phyloP scores from a whole-genome alignment of 371 early-diverging fungal genomes.

The Rhizopus arrhizus region DNA sequence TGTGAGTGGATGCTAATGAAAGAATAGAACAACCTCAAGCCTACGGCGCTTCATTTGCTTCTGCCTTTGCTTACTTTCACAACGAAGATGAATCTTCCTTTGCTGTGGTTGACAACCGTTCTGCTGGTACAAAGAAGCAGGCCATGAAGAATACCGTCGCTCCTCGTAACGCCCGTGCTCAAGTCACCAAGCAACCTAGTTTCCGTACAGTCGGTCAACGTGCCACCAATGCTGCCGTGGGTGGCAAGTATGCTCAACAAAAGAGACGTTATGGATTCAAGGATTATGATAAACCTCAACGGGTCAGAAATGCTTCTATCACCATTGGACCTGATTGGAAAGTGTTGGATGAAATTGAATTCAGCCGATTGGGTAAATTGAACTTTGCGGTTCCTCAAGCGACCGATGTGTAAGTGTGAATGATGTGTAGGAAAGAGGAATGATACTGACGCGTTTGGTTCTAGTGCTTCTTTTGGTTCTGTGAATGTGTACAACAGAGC shows the following conservation, averaged over 20 bases:
- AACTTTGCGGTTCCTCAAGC: constrained; percentile 77
- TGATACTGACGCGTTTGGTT: constrained; percentile 15
- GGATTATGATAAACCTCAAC: constrained; percentile 66
- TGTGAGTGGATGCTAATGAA: background rate
- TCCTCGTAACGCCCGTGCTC: constrained; percentile 39
- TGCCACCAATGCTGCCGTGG: constrained; percentile 42
- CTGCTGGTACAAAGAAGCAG: constrained; percentile 71
- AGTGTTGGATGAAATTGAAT: constrained; percentile 93
- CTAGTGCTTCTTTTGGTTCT: constrained; percentile 62
- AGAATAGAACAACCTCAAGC: constrained; percentile 71
- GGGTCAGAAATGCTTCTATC: constrained; percentile 86
- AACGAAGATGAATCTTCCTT: constrained; percentile 94
- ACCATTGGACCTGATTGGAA: constrained; percentile 89
- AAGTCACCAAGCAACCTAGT: constrained; percentile 30
- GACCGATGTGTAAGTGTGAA: constrained; percentile 69
- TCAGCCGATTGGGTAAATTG: constrained; percentile 83
- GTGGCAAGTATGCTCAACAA: constrained; percentile 51
- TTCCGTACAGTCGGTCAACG: constrained; percentile 52
- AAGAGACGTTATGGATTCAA: constrained; percentile 55
- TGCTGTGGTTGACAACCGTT: constrained; percentile 92
- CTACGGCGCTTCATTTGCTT: constrained; percentile 85
- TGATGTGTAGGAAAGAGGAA: too few species aligned
- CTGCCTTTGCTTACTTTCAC: constrained; percentile 89
- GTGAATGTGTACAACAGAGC: constrained; percentile 80
- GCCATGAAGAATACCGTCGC: constrained; percentile 57